A percentile compares a stretch with the other conserved stretches of the same genome.
Evolutionary conservation across 23 red algal genomes (phyloP).

Genomic region (Gracilaria caudata): DNA sequence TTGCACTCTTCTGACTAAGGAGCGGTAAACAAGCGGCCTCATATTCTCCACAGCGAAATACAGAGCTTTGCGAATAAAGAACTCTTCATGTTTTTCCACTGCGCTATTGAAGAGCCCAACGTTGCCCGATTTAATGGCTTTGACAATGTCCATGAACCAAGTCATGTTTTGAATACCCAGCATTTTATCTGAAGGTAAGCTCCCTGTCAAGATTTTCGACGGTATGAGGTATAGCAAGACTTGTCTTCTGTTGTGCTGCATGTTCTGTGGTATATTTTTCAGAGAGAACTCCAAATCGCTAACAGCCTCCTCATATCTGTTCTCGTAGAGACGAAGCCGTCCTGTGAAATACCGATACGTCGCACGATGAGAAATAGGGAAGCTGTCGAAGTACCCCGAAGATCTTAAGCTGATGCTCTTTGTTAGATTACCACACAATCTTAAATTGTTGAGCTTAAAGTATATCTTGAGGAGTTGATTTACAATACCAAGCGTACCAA

Average conservation of each 20-base stretch:
- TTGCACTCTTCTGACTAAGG: slow-evolving; percentile 46
- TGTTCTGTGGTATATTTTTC: slow-evolving; percentile 23
- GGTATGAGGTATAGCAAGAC: slow-evolving; percentile 88
- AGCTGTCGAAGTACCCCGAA: slow-evolving; percentile 77
- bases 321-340: slow-evolving; percentile 90
- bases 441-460: slow-evolving; percentile 91
- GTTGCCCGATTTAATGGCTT: slow-evolving; percentile 71
- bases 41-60: slow-evolving; percentile 87
- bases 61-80: slow-evolving; percentile 82
- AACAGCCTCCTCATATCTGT: slow-evolving; percentile 68
- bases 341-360: slow-evolving; percentile 88
- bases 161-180: slow-evolving; percentile 67
- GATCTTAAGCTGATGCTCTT: slow-evolving; percentile 65
- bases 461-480: slow-evolving; percentile 88
- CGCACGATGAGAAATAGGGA: slow-evolving; percentile 78
- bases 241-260: slow-evolving; percentile 65
- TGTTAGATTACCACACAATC: slow-evolving; percentile 84
- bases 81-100: slow-evolving; percentile 62
- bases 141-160: slow-evolving; percentile 63
- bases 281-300: slow-evolving; percentile 78
- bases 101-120: slow-evolving; percentile 57
- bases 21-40: slow-evolving; percentile 72
- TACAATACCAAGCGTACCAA: slow-evolving; percentile 79
- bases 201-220: slow-evolving; percentile 74
- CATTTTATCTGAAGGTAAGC: slow-evolving; percentile 52